Evolutionary conservation across 441 rosid genomes (phyloP), one percentile per base, ranked within the genome.

Genomic region (Kokia cookei): DNA sequence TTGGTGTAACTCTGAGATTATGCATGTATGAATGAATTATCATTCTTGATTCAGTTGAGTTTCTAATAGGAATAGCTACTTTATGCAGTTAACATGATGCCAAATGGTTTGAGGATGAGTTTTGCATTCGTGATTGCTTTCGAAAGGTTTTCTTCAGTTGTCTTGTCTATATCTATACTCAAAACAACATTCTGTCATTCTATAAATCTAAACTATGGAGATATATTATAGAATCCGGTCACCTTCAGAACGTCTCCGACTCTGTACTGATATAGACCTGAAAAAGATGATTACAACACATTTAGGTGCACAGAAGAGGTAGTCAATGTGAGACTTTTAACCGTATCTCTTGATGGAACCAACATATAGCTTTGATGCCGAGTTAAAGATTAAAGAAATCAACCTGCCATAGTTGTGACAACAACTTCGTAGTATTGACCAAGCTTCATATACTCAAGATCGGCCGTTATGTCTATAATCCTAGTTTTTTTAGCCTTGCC

Each of bases 331-430:
- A 24, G 1, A 24, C 26, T 24, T 24, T 24, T 24, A 24, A 24
- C 26, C 26, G 26, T 24, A 1, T 24, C 26, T 24, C 26, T 24
- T 24, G 26, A 24, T 24, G 26, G 1, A 24, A 24, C 32, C 13
- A 0, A 43, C 8, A 2, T 7, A 43, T 43, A 43, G 11, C 11
- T 43, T 43, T 43, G 11, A 43, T 43, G 13, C 47, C 9, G 47
- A 43, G 47, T 43, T 9, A 43, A 42, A 37, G 19, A 2, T 43
- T 9, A 43, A 42, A 37, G 19, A 2, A 17, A 0, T 7, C 50
- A 12, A 82, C 96, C 97, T 7, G 91, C 71, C 62, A 82, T 87
- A 77, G 94, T 92, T 73, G 97, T 91, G 79, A 89, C 93, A 26
- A 91, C 88, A 35, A 92, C 86, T 75, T 92, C 97, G 17, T 92